phyloP scores from a whole-genome alignment of 805 yeast species.

The Scheffersomyces coipomensis region DNA sequence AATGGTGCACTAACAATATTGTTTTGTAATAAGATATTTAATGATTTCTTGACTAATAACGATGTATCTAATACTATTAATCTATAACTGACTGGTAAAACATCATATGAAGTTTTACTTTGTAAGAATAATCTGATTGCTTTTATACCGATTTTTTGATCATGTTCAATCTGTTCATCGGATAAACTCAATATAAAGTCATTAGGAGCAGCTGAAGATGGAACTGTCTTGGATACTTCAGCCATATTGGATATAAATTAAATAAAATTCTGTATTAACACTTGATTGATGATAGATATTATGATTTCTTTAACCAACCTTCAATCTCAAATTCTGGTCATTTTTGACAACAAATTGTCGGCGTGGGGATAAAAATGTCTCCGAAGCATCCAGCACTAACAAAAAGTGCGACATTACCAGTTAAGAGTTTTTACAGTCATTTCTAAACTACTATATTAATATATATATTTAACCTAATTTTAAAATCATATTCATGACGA shows the following conservation, averaged over 20 bases:
- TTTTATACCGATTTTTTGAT: conserved; percentile 72
- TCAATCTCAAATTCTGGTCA: too few species aligned
- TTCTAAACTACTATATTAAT: too few species aligned
- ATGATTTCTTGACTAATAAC: conserved; percentile 81
- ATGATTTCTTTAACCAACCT: too few species aligned
- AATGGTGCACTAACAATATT: conserved; percentile 95
- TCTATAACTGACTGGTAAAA: conserved; percentile 90
- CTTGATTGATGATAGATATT: too few species aligned
- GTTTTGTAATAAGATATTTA: conserved; percentile 86
- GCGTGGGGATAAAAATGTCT: too few species aligned
- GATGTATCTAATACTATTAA: conserved; percentile 92
- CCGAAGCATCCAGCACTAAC: too few species aligned
- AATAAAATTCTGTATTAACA: too few species aligned
- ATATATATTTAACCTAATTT: neutral
- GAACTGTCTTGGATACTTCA: conserved; percentile 4
- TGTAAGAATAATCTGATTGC: conserved; percentile 83
- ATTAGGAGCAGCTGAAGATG: conserved; percentile 35
- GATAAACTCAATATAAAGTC: conserved; percentile 42
- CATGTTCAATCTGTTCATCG: conserved; percentile 46
- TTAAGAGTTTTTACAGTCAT: too few species aligned
- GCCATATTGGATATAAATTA: conserved; percentile 6
- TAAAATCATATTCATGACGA: conserved; percentile 3
- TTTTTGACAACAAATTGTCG: too few species aligned
- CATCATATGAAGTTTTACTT: conserved; percentile 94
- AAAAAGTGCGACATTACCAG: too few species aligned